phyloP scores from a whole-genome alignment of 257 asterid genomes.

The Jacaranda mimosifolia region DNA sequence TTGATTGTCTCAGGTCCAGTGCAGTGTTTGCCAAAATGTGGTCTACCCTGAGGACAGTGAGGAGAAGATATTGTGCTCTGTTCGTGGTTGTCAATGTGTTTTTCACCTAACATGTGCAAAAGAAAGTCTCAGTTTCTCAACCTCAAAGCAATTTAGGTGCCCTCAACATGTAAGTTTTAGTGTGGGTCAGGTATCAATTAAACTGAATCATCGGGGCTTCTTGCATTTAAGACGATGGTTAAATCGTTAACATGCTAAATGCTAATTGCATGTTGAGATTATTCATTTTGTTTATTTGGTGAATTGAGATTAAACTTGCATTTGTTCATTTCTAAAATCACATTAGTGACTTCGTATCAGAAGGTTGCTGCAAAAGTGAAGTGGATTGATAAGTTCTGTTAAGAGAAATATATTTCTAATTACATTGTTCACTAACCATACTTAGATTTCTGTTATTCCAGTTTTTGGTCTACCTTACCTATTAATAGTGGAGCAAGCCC shows the following conservation, averaged over 20 bases:
- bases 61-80: constrained; percentile 65
- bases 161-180: constrained; percentile 87
- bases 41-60: constrained; percentile 59
- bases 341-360: neutral
- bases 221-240: neutral
- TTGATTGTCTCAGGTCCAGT: constrained; percentile 61
- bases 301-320: constrained; percentile 10
- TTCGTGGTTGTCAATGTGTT: constrained; percentile 66
- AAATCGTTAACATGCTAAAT: neutral
- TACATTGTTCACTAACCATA: constrained; percentile 12
- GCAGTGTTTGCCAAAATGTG: constrained; percentile 67
- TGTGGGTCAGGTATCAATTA: neutral
- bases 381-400: constrained; percentile 19
- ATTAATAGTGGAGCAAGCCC: neutral
- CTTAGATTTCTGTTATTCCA: neutral
- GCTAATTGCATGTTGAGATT: neutral
- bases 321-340: constrained; percentile 1
- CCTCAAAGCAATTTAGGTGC: constrained; percentile 77
- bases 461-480: constrained; percentile 4
- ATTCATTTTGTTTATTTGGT: neutral
- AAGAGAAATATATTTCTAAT: neutral
- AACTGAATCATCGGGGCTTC: neutral
- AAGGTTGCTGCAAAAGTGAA: constrained; percentile 22
- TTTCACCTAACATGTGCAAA: constrained; percentile 76
- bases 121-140: constrained; percentile 55